Evolutionary conservation across 2,329 filamentous ascomycete genomes (phyloP).

Genomic region (Ilyonectria mors-panacis): DNA sequence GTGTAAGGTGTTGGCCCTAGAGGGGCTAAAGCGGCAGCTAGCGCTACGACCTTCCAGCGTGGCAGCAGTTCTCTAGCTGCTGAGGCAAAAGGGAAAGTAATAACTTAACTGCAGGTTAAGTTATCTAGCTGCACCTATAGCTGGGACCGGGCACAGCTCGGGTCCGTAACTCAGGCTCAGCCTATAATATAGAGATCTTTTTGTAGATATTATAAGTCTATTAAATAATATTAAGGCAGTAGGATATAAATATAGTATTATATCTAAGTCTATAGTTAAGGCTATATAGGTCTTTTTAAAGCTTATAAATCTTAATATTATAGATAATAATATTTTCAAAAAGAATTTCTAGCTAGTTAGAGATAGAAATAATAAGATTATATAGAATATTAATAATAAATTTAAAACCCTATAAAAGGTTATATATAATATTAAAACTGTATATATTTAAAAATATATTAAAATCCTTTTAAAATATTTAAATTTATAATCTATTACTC

Average conservation of each 20-base stretch:
- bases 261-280: background rate
- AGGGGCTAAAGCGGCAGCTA: no score
- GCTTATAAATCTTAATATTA: background rate
- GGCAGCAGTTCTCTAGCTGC: no score
- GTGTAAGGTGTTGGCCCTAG: no score
- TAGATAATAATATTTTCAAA: background rate
- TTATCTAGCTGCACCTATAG: no score
- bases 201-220: background rate
- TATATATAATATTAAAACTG: background rate
- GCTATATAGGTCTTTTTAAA: background rate
- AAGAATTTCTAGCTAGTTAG: slow-evolving; percentile 1
- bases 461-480: slow-evolving; percentile 9
- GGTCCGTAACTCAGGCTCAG: no score
- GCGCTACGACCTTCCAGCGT: no score
- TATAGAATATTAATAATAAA: background rate
- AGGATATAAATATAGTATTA: background rate
- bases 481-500: slow-evolving; percentile 13
- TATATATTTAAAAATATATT: slow-evolving; percentile 5
- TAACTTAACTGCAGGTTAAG: no score
- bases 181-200: no score
- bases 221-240: background rate
- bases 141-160: no score
- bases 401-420: slow-evolving; percentile 8
- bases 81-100: no score
- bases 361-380: no score